A percentile compares a stretch with the other conserved stretches of the same genome.
phyloP scores from a whole-genome alignment of 345 rosid species.

The Xanthoceras sorbifolium region DNA sequence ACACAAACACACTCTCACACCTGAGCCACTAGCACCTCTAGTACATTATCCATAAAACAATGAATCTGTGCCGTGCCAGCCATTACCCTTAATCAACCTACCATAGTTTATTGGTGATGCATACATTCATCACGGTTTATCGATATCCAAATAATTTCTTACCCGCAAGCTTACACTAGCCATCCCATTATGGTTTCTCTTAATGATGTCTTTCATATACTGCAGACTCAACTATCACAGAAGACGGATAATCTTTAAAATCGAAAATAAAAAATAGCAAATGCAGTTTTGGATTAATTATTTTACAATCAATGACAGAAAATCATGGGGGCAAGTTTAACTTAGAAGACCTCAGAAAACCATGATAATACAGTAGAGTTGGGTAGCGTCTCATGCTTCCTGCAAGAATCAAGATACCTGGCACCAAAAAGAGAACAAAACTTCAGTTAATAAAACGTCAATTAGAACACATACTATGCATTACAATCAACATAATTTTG shows the following conservation, averaged over 20 bases:
- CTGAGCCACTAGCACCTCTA: background rate
- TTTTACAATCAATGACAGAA: background rate
- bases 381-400: conserved; percentile 36
- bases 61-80: background rate
- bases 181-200: background rate
- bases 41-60: background rate
- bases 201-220: background rate
- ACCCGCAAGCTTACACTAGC: background rate
- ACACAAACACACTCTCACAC: background rate
- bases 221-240: background rate
- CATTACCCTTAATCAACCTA: background rate
- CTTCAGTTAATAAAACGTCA: background rate
- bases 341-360: conserved; percentile 41
- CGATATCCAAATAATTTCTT: background rate
- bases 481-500: background rate
- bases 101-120: background rate
- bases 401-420: conserved; percentile 51
- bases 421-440: conserved; percentile 12
- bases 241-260: background rate
- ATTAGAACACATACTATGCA: background rate
- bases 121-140: background rate
- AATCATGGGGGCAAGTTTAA: background rate
- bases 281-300: background rate
- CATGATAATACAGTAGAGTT: conserved; percentile 40
- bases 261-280: background rate